These are phyloP conservation scores for Polytrichum commune DNA, from an alignment of 225 moss, liverwort and hornwort species.

Conservation along the genomic window DNA sequence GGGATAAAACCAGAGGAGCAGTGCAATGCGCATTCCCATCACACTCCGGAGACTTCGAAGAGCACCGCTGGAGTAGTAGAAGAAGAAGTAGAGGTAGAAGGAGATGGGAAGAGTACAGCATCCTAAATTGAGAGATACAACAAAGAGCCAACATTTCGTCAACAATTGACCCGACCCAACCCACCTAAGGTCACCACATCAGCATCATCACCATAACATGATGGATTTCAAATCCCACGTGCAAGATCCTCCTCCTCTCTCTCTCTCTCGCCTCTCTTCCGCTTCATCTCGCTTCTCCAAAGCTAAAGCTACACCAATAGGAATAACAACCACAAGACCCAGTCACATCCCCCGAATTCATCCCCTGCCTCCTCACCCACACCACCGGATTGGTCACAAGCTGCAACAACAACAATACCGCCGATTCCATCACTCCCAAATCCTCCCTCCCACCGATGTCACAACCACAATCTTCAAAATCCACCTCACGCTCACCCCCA, in stretches of 20 bases:
- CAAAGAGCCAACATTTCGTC: neutral
- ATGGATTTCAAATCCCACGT: neutral
- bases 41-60: neutral
- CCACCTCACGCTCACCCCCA: neutral
- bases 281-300: neutral
- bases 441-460: neutral
- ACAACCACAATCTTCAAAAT: neutral
- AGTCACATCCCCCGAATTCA: neutral
- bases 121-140: no score
- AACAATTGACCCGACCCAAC: slow-evolving; percentile 3
- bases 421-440: neutral
- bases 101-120: no score
- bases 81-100: no score
- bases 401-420: neutral
- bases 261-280: neutral
- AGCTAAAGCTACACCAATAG: neutral
- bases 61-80: no score
- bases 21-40: neutral
- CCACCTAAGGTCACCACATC: neutral
- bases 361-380: neutral
- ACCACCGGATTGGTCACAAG: neutral
- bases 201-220: neutral
- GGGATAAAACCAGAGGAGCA: neutral
- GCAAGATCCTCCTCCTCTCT: neutral
- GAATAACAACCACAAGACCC: neutral